Percentiles rank a stretch among this genome's conserved stretches.
Evolutionary conservation across 2,329 filamentous ascomycete genomes (phyloP).

Genomic region (Aspergillus intermedius): DNA sequence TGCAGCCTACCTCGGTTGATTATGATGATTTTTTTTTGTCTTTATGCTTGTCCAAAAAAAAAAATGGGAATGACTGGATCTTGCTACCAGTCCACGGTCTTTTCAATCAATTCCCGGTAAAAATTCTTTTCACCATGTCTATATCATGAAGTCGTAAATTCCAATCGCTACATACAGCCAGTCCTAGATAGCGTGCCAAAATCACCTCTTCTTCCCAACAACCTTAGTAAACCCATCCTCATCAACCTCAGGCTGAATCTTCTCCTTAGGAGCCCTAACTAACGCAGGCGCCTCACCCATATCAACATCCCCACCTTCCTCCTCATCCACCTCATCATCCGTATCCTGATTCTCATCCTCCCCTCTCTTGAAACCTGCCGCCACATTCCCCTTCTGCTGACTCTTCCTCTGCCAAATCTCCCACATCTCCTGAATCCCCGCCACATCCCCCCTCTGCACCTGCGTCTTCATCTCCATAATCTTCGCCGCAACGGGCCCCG

Average conservation of each 20-base stretch:
- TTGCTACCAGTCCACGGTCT: not conserved
- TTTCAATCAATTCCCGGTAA: not conserved
- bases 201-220: slow-evolving; percentile 56
- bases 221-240: slow-evolving; percentile 78
- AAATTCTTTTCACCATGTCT: not conserved
- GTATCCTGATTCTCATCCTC: slow-evolving; percentile 52
- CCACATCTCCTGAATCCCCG: slow-evolving; percentile 59
- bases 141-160: slow-evolving; percentile 1
- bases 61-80: slow-evolving; percentile 12
- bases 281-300: slow-evolving; percentile 65
- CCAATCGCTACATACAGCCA: slow-evolving; percentile 1
- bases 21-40: slow-evolving; percentile 23
- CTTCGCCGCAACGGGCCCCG: slow-evolving; percentile 62
- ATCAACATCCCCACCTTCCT: slow-evolving; percentile 55
- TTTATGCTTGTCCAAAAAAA: slow-evolving; percentile 15
- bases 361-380: slow-evolving; percentile 29
- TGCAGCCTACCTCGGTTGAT: slow-evolving; percentile 22
- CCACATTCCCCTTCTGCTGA: slow-evolving; percentile 29
- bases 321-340: slow-evolving; percentile 51
- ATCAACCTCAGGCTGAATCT: slow-evolving; percentile 64
- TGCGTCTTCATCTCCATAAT: slow-evolving; percentile 64
- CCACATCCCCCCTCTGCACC: slow-evolving; percentile 59
- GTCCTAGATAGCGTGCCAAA: not conserved
- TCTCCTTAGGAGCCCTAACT: slow-evolving; percentile 54
- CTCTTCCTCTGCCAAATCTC: slow-evolving; percentile 34